Evolutionary conservation across 768 basidiomycete genomes (phyloP), one percentile per base, ranked within the genome.

Genomic region (Coprinopsis cinerea): DNA sequence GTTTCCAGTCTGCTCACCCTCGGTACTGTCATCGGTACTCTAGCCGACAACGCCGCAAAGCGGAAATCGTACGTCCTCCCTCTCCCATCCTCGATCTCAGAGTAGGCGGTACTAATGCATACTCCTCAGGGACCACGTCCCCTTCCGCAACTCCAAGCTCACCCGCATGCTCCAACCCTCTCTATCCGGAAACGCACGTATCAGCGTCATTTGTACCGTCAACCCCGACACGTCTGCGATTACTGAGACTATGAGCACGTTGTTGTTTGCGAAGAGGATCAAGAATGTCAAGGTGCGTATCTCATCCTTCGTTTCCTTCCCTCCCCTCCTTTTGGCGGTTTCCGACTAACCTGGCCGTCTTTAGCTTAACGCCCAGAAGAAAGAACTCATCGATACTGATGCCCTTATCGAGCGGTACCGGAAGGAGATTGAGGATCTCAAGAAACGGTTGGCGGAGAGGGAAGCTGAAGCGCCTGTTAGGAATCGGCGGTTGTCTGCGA

Each of bases 81-180:
- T 25, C n/a, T 17, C 7, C 17, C 17, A 37, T 37, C 13, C 22
- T 34, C 23, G 15, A 32, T 7, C 30, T 22, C 17, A 22, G 14
- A 7, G 20, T 26, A 32, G 9, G 36, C 32, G 20, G 45, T 35
- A 37, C 54, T 41, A 44, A 20, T n/a, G n/a, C 13, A 25, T 17
- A 20, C 13, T 10, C 25, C 44, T 18, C 57, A 85, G 84, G 47
- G 90, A 92, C 61, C 92, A 97, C 62, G 84, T 98, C 13, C 94
- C 94, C 1, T 98, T 86, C 69, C 83, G 95, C 17, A 96, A 97
- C 63, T 92, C 89, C 36, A 98, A 98, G 65, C 77, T 98, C 9
- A 96, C 93, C 14, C 83, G 92, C 20, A 81, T 98, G 65, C 78
- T 98, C 4, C 94, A 97, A 64, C 93, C 95, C 1, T 97, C 93